These are phyloP conservation scores for Wickerhamomyces chambardii DNA, from an alignment of 805 yeast genomes.

Conservation along the genomic window DNA sequence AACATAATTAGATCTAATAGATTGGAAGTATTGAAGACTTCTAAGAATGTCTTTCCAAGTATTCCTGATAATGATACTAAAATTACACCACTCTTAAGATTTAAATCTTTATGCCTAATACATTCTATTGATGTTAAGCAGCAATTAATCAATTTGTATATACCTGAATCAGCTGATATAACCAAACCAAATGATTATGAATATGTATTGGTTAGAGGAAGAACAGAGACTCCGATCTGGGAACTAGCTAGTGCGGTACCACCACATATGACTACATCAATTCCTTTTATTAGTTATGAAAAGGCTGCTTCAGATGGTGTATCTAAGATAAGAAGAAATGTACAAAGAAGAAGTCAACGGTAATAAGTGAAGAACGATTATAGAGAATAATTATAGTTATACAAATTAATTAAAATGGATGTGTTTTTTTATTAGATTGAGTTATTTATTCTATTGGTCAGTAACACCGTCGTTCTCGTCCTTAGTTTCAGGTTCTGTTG, in stretches of 20 bases:
- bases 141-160: conserved; percentile 41
- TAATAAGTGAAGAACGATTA: too few relatives aligned
- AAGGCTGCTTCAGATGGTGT: conserved; percentile 36
- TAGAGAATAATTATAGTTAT: too few relatives aligned
- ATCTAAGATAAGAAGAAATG: conserved; percentile 50
- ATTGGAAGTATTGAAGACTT: conserved; percentile 6
- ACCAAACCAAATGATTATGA: conserved; percentile 12
- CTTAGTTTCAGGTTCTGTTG: conserved; percentile 15
- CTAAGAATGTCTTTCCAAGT: conserved; percentile 17
- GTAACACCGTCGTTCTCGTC: conserved; percentile 9
- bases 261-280: conserved; percentile 6
- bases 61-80: conserved; percentile 4
- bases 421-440: too few relatives aligned
- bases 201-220: conserved; percentile 48
- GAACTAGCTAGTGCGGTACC: conserved; percentile 29
- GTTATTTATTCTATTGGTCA: background rate
- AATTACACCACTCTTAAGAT: conserved; percentile 13
- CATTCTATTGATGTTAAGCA: conserved; percentile 48
- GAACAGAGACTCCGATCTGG: conserved; percentile 55
- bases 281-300: conserved; percentile 37
- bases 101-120: conserved; percentile 48
- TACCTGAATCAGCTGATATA: conserved; percentile 27
- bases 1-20: conserved; percentile 10
- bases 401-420: too few relatives aligned
- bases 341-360: conserved; percentile 35